Evolutionary conservation across 1,284 basidiomycete species (phyloP), one percentile per base, ranked within the genome.

Genomic region (Puccinia polysora): DNA sequence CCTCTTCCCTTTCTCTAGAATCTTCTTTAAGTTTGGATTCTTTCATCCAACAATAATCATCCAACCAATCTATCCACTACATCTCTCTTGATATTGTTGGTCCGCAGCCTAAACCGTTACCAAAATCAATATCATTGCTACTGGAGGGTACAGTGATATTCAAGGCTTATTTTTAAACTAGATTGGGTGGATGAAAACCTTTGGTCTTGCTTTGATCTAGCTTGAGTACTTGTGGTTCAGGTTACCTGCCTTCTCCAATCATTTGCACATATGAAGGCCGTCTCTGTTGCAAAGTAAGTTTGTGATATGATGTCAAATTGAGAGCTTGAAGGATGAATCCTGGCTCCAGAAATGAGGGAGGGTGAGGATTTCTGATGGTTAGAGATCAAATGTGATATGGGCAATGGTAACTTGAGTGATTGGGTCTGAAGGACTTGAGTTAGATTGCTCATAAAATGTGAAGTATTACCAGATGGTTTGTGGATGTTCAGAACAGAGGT

Each of bases 41-140:
- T 76, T 85, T 85, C 80, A 83, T 82, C 70, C 81, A 79, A 65
- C 83, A 82, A 76, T 85, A 85, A 75, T 83, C 83, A 76, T 85
- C 84, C 65, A 84, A 79, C 84, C 84, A 85, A 75, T 85, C 84
- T 30, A 85, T 82, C 84, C 84, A 85, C 75, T 84, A 84, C 67
- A 85, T 83, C 40, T 83, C 83, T 10, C 78, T 77, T 10, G 80
- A 74, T 0, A 49, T 49, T 1, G 60, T 47, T 12, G 50, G 12
- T 76, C 75, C 1, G 78, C 80, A 6, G 76, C 77, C 1, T 77
- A 73, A 34, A 78, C 78, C 0, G 68, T 68, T 53, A 77, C 76
- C 18, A 76, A 77, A 64, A 78, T 78, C 78, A 80, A n/a, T 43
- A 43, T 43, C 40, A 18, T 8, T 43, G 40, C 40, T 43, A 43